A percentile compares a stretch with the other conserved stretches of the same genome.
Conservation (phyloP, 192 early-diverging fungal genomes). For the Endogone sp. region DNA sequence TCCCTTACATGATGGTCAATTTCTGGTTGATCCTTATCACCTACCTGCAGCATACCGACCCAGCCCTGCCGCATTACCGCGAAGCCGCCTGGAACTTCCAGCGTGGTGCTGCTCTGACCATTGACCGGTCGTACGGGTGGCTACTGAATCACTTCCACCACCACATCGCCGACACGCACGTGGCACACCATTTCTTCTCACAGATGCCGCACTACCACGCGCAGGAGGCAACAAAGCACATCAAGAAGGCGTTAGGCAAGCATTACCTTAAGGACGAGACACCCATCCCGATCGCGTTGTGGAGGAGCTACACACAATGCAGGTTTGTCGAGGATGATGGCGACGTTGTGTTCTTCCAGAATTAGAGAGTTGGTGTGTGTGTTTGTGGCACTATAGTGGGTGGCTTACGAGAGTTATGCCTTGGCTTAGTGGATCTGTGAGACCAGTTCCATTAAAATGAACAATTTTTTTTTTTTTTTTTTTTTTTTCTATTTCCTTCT, state of each 20-base stretch:
- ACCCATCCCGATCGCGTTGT: constrained; percentile 63
- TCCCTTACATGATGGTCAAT: constrained; percentile 93
- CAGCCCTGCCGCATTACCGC: constrained; percentile 84
- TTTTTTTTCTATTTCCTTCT: too few relatives aligned
- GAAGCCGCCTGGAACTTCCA: constrained; percentile 87
- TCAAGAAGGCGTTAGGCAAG: constrained; percentile 78
- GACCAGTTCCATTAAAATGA: too few relatives aligned
- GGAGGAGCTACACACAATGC: constrained; percentile 66
- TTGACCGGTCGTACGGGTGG: constrained; percentile 87
- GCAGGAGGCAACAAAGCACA: constrained; percentile 74
- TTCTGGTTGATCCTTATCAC: constrained; percentile 97
- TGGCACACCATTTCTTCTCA: constrained; percentile 94
- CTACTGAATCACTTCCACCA: constrained; percentile 81
- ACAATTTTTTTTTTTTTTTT: too few relatives aligned
- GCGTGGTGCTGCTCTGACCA: constrained; percentile 80
- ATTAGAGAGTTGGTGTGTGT: too few relatives aligned
- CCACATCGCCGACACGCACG: constrained; percentile 86
- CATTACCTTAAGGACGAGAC: constrained; percentile 78
- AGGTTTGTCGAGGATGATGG: constrained; percentile 93
- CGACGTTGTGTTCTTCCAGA: constrained; percentile 64
- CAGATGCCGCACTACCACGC: constrained; percentile 99
- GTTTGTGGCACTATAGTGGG: too few relatives aligned
- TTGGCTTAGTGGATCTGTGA: too few relatives aligned
- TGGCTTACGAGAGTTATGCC: too few relatives aligned
- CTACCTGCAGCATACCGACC: constrained; percentile 90